phyloP scores from a whole-genome alignment of 2,329 filamentous ascomycete genomes.

The Fusarium buharicum region DNA sequence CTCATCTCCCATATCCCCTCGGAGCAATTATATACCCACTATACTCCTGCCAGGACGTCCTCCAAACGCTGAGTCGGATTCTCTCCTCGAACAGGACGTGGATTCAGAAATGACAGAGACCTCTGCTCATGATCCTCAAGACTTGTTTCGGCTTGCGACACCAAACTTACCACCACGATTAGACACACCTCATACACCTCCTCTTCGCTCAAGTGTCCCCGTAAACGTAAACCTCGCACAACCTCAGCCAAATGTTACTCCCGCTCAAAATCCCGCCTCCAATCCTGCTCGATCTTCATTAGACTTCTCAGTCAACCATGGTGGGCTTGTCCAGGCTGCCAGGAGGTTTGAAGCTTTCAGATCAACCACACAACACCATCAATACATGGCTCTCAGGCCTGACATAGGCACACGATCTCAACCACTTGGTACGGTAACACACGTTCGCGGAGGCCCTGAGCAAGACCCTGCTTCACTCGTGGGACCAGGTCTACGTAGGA shows the following conservation, averaged over 20 bases:
- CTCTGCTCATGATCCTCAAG: conserved; percentile 19
- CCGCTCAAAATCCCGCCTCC: background rate
- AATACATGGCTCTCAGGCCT: conserved; percentile 39
- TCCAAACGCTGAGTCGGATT: conserved; percentile 29
- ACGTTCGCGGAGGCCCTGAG: conserved; percentile 37
- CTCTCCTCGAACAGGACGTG: conserved; percentile 29
- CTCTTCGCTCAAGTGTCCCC: conserved; percentile 20
- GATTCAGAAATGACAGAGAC: conserved; percentile 27
- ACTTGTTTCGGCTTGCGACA: conserved; percentile 43
- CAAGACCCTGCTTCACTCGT: conserved; percentile 17
- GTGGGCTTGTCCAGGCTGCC: conserved; percentile 40
- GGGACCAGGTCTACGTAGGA: conserved; percentile 34
- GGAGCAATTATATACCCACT: conserved; percentile 14
- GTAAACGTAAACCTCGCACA: conserved; percentile 17
- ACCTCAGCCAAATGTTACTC: conserved; percentile 1
- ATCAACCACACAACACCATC: conserved; percentile 32
- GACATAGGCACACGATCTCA: conserved; percentile 30
- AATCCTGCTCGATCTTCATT: conserved; percentile 2
- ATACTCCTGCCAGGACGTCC: conserved; percentile 14
- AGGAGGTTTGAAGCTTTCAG: conserved; percentile 42
- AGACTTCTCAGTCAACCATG: conserved; percentile 33
- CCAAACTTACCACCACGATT: conserved; percentile 42
- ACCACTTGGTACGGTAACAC: conserved; percentile 36
- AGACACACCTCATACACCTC: conserved; percentile 40
- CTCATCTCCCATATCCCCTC: conserved; percentile 31